Conservation (phyloP, 768 basidiomycete genomes). For the Flagelloscypha sp. region DNA sequence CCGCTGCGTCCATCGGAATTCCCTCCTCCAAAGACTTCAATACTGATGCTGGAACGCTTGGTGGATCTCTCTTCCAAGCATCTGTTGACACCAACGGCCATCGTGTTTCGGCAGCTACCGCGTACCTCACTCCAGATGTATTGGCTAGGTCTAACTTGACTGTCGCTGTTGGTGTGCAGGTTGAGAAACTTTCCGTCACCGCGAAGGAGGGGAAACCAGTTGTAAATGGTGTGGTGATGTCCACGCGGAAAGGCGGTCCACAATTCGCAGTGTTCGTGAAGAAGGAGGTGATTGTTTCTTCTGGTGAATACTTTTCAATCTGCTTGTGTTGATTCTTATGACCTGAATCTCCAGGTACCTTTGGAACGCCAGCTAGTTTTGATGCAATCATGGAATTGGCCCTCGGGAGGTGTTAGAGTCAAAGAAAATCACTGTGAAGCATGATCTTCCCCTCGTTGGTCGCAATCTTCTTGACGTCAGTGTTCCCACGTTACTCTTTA, state of each 20-base stretch:
- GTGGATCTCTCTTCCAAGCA: slow-evolving; percentile 11
- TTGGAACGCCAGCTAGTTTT: too few species aligned
- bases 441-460: slow-evolving; percentile 50
- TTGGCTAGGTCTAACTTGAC: slow-evolving; percentile 14
- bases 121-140: slow-evolving; percentile 15
- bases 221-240: slow-evolving; percentile 42
- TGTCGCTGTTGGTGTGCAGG: slow-evolving; percentile 11
- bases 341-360: too few species aligned
- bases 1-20: slow-evolving; percentile 32
- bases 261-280: slow-evolving; percentile 27
- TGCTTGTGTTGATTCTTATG: too few species aligned
- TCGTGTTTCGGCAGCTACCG: slow-evolving; percentile 15
- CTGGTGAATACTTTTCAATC: too few species aligned
- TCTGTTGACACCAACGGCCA: slow-evolving; percentile 12
- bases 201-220: background rate
- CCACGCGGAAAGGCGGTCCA: slow-evolving; percentile 13
- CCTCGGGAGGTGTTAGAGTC: slow-evolving; percentile 33
- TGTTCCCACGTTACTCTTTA: too few species aligned
- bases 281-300: slow-evolving; percentile 40
- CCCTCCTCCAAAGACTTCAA: slow-evolving; percentile 36
- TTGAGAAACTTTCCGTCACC: slow-evolving; percentile 6
- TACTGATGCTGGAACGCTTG: slow-evolving; percentile 7
- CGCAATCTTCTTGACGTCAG: slow-evolving; percentile 46
- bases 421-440: slow-evolving; percentile 33
- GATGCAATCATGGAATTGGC: slow-evolving; percentile 66